phyloP scores from a whole-genome alignment of 768 basidiomycete genomes.

The Wakefieldia striispora region DNA sequence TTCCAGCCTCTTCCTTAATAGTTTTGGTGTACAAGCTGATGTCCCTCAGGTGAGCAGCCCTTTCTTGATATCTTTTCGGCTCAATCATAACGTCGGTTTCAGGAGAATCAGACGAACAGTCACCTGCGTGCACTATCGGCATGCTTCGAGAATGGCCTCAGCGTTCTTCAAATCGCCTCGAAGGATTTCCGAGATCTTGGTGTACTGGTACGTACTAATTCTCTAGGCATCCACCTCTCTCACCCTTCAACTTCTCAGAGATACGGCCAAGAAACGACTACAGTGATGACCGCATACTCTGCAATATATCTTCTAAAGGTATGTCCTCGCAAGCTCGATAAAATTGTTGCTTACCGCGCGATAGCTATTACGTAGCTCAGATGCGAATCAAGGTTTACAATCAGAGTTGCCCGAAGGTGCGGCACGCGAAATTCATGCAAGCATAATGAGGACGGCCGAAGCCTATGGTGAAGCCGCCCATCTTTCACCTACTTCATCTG shows the following conservation, averaged over 20 bases:
- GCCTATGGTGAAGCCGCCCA: constrained; percentile 74
- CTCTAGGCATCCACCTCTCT: constrained; percentile 17
- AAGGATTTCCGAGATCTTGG: constrained; percentile 71
- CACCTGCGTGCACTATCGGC: constrained; percentile 66
- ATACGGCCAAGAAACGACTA: constrained; percentile 82
- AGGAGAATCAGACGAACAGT: constrained; percentile 58
- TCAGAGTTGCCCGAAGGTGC: constrained; percentile 61
- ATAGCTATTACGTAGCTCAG: constrained; percentile 69
- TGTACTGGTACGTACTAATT: constrained; percentile 59
- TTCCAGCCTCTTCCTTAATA: constrained; percentile 80
- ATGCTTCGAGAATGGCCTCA: constrained; percentile 74
- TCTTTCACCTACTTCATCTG: constrained; percentile 56
- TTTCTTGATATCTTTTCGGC: constrained; percentile 1
- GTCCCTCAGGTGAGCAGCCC: constrained; percentile 49
- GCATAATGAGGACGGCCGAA: constrained; percentile 70
- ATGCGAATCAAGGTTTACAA: constrained; percentile 53
- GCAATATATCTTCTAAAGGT: constrained; percentile 80
- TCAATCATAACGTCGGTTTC: constrained; percentile 1
- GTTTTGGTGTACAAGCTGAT: constrained; percentile 71
- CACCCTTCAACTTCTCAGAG: constrained; percentile 43
- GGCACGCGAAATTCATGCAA: constrained; percentile 58
- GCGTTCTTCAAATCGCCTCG: constrained; percentile 66
- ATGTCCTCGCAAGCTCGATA: constrained; percentile 9
- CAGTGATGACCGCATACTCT: constrained; percentile 84
- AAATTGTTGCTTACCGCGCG: constrained; percentile 2